Percentiles rank a stretch among this genome's conserved stretches.
phyloP scores from a whole-genome alignment of 2,329 filamentous ascomycete species.

The Chaetomium olivaceum region DNA sequence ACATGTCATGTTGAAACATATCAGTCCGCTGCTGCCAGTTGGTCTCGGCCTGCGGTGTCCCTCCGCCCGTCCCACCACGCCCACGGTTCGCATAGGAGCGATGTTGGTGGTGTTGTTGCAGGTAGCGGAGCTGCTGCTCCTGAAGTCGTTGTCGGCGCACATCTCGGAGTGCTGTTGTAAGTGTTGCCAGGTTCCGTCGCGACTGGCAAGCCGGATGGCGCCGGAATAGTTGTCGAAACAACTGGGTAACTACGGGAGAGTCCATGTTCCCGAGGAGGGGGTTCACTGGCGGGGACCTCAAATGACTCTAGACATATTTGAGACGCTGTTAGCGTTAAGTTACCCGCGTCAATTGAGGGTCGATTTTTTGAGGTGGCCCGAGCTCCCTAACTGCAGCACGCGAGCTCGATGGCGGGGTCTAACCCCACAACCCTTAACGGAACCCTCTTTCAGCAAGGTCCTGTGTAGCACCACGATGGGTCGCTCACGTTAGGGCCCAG shows the following conservation, averaged over 20 bases:
- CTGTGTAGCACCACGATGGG: neutral
- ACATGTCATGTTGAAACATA: constrained; percentile 72
- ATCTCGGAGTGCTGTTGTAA: constrained; percentile 44
- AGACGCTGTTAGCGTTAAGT: constrained; percentile 25
- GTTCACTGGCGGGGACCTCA: constrained; percentile 1
- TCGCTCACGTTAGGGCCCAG: neutral
- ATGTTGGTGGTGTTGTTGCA: constrained; percentile 34
- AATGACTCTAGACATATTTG: constrained; percentile 3
- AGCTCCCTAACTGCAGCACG: constrained; percentile 28
- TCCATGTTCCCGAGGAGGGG: constrained; percentile 62
- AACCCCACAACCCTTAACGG: neutral
- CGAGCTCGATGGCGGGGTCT: constrained; percentile 10
- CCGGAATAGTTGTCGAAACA: constrained; percentile 83
- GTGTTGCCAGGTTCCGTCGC: constrained; percentile 45
- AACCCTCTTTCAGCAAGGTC: too few relatives aligned
- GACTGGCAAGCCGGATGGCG: constrained; percentile 69
- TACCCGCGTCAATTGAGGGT: neutral
- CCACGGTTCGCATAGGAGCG: constrained; percentile 32
- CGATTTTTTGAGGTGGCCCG: constrained; percentile 30
- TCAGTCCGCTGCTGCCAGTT: constrained; percentile 85
- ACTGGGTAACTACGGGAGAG: constrained; percentile 71
- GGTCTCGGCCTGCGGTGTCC: constrained; percentile 56
- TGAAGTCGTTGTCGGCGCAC: constrained; percentile 32
- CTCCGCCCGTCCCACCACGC: constrained; percentile 12
- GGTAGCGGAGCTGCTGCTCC: constrained; percentile 34